Base-by-base conservation (phyloP, 768 basidiomycete genomes). In the Kondoa subrosea region DNA sequence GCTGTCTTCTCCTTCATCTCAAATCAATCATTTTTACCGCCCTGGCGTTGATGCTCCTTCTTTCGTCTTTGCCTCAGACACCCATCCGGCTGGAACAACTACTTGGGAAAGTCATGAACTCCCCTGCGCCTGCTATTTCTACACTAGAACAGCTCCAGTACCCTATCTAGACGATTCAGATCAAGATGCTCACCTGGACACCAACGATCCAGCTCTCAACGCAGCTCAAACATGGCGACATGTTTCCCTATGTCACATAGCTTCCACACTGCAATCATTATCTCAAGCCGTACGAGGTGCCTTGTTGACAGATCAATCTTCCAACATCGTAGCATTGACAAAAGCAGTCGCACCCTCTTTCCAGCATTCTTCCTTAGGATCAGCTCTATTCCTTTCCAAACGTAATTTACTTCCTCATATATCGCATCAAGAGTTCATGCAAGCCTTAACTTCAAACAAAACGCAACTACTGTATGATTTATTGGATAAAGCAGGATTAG, bases 61-160 rank as follows among this genome's bases (percentile, higher is more conserved):
- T 34, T 60, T 72, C 65, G 31, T 72, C 34, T 71, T 60, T 63
- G 66, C 72, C 3, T 67, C 70, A 56, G 72, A 72, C 70, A 71
- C 69, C 66, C 30, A 66, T 3, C 72, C 72, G 1, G 4, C 31
- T 1, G 63, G 60, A 17, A 61, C 26, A 3, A 71, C 68, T 63
- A 66, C 72, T 33, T 72, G 72, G 72, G 70, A 68, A 27, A 65
- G 57, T 34, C 63, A 69, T 31, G 17, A 60, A 15, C 67, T 71
- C 33, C 70, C 72, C 31, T 71, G 70, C 68, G 70, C 72, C 2
- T 72, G 70, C 65, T 72, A 71, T 67, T 65, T 72, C 68, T 72
- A 72, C 68, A 56, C 72, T 1, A 68, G 72, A 34, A 69, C 68
- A 3, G 40, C 66, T 27, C 68, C 69, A 57, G 26, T 29, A 33